Evolutionary conservation across 768 basidiomycete species (phyloP), one percentile per base, ranked within the genome.

Genomic region (Dacryopinax primogenitus): DNA sequence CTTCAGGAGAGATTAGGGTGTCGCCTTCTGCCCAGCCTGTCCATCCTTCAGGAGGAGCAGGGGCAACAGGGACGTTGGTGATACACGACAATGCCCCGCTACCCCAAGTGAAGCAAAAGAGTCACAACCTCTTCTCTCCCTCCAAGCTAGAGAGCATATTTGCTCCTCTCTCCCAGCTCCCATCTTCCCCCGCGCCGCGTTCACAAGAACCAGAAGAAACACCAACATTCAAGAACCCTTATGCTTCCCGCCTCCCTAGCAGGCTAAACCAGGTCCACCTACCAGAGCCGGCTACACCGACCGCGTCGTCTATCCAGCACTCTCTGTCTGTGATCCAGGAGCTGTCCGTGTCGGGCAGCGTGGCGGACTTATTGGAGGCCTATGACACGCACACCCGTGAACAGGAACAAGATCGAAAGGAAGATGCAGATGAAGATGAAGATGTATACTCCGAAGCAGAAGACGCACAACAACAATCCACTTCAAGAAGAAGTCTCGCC

Each of bases 111-210:
- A 26, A 44, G 18, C 63, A 30, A 23, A 32, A 15, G 35, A 64
- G 33, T 47, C 91, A 88, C 75, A 85, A 88, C 74, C 84, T 97
- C 72, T 97, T 97, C 77, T 90, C 86, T 64, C 91, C 92, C 0
- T 73, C 92, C 64, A 86, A 87, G 28, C 79, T 96, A 9, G 92
- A 96, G 75, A 82, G 81, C 64, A 92, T 96, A 90, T 96, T 95
- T 69, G 89, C 94, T 67, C 93, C 93, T 7, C 93, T 93, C 0
- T 90, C 91, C 6, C 90, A 90, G 2, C 89, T 88, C 3, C 70
- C 74, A 3, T 18, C 69, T 70, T 69, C 66, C 70, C 39, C 67
- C 35, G 9, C 63, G 33, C 72, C 75, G n/a, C n/a, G n/a, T n/a
- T n/a, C n/a, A n/a, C n/a, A n/a, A 63, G 70, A 70, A 4, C 75